Percentiles rank a stretch among this genome's conserved stretches.
Conservation (phyloP, 495 filamentous ascomycete genomes). For the Bacidia rubella region DNA sequence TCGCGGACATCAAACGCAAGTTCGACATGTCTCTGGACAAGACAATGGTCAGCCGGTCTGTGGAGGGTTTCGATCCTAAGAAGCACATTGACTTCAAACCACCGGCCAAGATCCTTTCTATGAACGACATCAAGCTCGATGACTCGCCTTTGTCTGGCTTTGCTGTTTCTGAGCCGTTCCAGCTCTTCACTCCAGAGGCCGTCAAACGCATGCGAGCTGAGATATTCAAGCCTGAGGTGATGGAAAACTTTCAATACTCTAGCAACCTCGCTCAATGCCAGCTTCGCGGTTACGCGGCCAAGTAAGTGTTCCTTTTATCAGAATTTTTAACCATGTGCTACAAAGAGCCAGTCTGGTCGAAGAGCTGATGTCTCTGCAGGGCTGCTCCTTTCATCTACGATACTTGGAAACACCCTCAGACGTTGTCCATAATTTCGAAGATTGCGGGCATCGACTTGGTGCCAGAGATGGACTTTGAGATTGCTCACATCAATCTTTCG, state of each 20-base stretch:
- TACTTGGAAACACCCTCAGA: slow-evolving; percentile 54
- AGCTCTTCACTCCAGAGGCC: slow-evolving; percentile 54
- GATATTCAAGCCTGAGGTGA: slow-evolving; percentile 49
- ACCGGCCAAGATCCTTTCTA: slow-evolving; percentile 39
- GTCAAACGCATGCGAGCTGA: slow-evolving; percentile 53
- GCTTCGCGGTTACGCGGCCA: slow-evolving; percentile 52
- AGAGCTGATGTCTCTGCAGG: slow-evolving; percentile 19
- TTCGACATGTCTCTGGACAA: not conserved
- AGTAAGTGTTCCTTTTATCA: slow-evolving; percentile 33
- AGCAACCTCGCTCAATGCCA: slow-evolving; percentile 54
- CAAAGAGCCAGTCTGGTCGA: not conserved
- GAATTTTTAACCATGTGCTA: slow-evolving; percentile 10
- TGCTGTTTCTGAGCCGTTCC: slow-evolving; percentile 61
- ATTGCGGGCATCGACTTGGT: slow-evolving; percentile 64
- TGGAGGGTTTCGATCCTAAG: slow-evolving; percentile 33
- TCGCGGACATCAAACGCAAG: not conserved
- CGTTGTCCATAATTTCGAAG: slow-evolving; percentile 49
- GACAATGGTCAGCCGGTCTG: not conserved
- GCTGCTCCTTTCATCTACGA: slow-evolving; percentile 56
- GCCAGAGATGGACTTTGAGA: slow-evolving; percentile 58
- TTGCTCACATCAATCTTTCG: slow-evolving; percentile 59
- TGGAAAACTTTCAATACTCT: slow-evolving; percentile 48
- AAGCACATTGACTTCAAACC: slow-evolving; percentile 43
- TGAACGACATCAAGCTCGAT: slow-evolving; percentile 46
- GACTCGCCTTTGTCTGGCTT: slow-evolving; percentile 48